phyloP scores from a whole-genome alignment of 768 basidiomycete species.

The Lepiota venenata region DNA sequence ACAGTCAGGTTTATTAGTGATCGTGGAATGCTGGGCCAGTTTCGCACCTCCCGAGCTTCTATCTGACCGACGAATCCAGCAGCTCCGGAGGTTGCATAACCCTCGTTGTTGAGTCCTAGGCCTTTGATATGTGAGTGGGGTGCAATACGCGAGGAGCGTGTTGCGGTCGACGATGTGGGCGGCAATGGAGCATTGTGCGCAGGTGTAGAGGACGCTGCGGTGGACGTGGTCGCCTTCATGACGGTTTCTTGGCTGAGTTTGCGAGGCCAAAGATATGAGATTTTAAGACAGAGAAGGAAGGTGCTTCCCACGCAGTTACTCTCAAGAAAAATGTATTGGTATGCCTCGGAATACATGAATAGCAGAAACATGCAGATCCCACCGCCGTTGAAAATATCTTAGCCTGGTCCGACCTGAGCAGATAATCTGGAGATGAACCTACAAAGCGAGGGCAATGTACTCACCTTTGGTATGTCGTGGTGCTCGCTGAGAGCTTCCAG shows the following conservation, averaged over 20 bases:
- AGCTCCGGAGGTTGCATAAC: slow-evolving; percentile 64
- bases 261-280: neutral
- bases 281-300: neutral
- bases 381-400: slow-evolving; percentile 32
- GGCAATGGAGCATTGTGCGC: slow-evolving; percentile 74
- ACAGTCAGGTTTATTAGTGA: neutral
- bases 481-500: slow-evolving; percentile 88
- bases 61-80: slow-evolving; percentile 92
- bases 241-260: neutral
- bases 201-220: slow-evolving; percentile 47
- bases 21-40: neutral
- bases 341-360: neutral
- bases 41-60: slow-evolving; percentile 81
- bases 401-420: slow-evolving; percentile 80
- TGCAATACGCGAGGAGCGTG: slow-evolving; percentile 76
- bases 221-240: slow-evolving; percentile 39
- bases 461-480: slow-evolving; percentile 91
- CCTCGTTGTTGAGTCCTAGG: slow-evolving; percentile 84
- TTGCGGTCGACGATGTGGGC: slow-evolving; percentile 56
- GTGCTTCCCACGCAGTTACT: neutral
- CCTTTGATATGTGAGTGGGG: slow-evolving; percentile 98
- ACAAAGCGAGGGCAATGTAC: slow-evolving; percentile 7
- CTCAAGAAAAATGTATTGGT: neutral
- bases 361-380: neutral
- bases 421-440: slow-evolving; percentile 8